These are phyloP conservation scores for Trichaptum fuscoviolaceum DNA, from an alignment of 768 basidiomycete species.

Conservation along the genomic window DNA sequence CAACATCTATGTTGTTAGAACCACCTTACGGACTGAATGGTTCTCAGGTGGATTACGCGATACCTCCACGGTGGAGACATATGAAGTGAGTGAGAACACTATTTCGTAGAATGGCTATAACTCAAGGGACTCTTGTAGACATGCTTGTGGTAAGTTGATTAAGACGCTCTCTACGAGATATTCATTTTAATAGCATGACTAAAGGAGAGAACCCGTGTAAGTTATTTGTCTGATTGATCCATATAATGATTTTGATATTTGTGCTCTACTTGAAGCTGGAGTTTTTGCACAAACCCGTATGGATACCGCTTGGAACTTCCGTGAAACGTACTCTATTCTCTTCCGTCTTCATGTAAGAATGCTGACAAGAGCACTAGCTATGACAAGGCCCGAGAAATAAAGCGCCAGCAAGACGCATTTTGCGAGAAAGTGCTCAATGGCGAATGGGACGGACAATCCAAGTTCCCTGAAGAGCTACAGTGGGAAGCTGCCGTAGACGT, in stretches of 20 bases:
- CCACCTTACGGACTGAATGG: slow-evolving; percentile 59
- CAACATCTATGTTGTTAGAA: slow-evolving; percentile 72
- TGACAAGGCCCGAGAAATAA: slow-evolving; percentile 60
- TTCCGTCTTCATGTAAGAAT: slow-evolving; percentile 3
- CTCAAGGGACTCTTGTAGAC: slow-evolving; percentile 12
- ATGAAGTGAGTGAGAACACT: slow-evolving; percentile 51
- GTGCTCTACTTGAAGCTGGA: slow-evolving; percentile 20
- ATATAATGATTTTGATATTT: slow-evolving; percentile 11
- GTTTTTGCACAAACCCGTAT: slow-evolving; percentile 42
- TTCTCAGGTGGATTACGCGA: slow-evolving; percentile 38
- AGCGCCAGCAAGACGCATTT: slow-evolving; percentile 62
- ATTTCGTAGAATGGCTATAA: slow-evolving; percentile 10
- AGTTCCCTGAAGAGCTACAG: slow-evolving; percentile 66
- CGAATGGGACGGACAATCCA: slow-evolving; percentile 44
- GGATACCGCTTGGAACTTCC: slow-evolving; percentile 58
- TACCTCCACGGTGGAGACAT: slow-evolving; percentile 62
- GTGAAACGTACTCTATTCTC: slow-evolving; percentile 48
- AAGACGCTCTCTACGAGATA: background rate
- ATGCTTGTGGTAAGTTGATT: slow-evolving; percentile 27
- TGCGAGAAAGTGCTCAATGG: slow-evolving; percentile 45
- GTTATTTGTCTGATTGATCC: slow-evolving; percentile 10
- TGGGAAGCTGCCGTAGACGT: slow-evolving; percentile 81
- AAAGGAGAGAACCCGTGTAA: slow-evolving; percentile 54
- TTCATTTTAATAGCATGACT: background rate
- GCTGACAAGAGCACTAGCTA: slow-evolving; percentile 36